A percentile compares a stretch with the other conserved stretches of the same genome.
phyloP scores from a whole-genome alignment of 306 rosid species.

The Gastrolobium villosum region DNA sequence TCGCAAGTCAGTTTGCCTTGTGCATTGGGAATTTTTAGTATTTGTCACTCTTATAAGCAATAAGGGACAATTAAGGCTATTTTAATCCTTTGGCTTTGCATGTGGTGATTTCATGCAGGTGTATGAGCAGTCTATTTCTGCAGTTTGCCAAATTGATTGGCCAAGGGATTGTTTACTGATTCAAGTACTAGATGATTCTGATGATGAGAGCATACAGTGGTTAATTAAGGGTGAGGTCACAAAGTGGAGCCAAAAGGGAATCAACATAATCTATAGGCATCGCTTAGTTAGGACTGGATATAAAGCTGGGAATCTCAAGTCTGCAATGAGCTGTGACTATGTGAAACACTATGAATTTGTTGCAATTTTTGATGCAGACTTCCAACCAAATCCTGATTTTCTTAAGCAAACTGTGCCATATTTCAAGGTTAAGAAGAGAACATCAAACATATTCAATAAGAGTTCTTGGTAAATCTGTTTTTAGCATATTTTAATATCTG shows the following conservation, averaged over 20 bases:
- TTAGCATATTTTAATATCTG: constrained; percentile 17
- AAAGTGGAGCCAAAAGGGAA: constrained; percentile 78
- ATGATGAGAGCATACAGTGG: constrained; percentile 75
- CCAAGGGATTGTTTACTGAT: constrained; percentile 74
- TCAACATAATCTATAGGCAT: constrained; percentile 76
- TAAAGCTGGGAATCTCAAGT: constrained; percentile 91
- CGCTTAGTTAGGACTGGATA: constrained; percentile 78
- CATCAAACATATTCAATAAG: constrained; percentile 13
- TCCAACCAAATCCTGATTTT: constrained; percentile 86
- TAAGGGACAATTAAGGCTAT: constrained; percentile 11
- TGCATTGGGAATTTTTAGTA: neutral
- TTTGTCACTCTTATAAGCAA: constrained; percentile 18
- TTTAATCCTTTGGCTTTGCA: constrained; percentile 13
- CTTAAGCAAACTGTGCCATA: constrained; percentile 77
- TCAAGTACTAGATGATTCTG: constrained; percentile 87
- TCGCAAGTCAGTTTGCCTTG: no score
- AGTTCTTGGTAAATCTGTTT: constrained; percentile 26
- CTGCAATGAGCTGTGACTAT: constrained; percentile 86
- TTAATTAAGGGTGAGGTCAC: constrained; percentile 76
- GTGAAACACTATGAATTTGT: constrained; percentile 81
- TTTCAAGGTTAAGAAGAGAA: constrained; percentile 68
- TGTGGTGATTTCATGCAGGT: constrained; percentile 62
- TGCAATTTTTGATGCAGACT: constrained; percentile 86
- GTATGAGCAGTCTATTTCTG: constrained; percentile 85
- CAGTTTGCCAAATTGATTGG: constrained; percentile 87